Evolutionary conservation across 768 basidiomycete genomes (phyloP).

Genomic region (Mycena leptocephala): DNA sequence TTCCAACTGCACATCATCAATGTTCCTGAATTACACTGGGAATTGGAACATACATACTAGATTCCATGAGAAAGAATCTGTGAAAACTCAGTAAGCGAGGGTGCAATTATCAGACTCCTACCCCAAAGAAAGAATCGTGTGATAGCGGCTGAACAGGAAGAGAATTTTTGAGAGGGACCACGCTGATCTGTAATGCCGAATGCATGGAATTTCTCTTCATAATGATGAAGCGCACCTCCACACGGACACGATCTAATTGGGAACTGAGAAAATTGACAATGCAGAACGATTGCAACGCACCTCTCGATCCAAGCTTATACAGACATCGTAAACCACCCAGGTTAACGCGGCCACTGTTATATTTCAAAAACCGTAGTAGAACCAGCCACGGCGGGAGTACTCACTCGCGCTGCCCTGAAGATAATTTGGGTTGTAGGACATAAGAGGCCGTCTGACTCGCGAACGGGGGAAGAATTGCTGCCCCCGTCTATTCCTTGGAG

Average conservation of each 20-base stretch:
- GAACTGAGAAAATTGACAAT: not conserved
- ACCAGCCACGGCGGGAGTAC: not conserved
- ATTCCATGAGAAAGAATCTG: slow-evolving; percentile 13
- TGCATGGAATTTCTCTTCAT: not conserved
- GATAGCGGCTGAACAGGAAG: slow-evolving; percentile 22
- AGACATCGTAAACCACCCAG: not conserved
- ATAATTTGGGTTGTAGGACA: not conserved
- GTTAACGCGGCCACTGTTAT: not conserved
- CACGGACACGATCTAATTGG: not conserved
- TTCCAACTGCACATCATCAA: not conserved
- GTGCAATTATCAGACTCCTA: not conserved
- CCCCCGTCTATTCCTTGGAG: too few relatives aligned
- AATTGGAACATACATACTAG: not conserved
- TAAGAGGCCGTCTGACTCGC: too few relatives aligned
- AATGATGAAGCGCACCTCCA: slow-evolving; percentile 9
- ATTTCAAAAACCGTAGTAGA: not conserved
- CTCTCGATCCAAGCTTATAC: not conserved
- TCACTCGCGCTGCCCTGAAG: not conserved
- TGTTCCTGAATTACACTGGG: not conserved
- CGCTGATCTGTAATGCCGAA: not conserved
- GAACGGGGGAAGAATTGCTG: too few relatives aligned
- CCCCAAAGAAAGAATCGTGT: slow-evolving; percentile 15
- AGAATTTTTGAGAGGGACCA: slow-evolving; percentile 20
- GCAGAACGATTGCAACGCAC: not conserved
- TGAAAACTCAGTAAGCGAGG: not conserved